phyloP scores from a whole-genome alignment of 169 alveolate genomes.

The Theileria luwenshuni region DNA sequence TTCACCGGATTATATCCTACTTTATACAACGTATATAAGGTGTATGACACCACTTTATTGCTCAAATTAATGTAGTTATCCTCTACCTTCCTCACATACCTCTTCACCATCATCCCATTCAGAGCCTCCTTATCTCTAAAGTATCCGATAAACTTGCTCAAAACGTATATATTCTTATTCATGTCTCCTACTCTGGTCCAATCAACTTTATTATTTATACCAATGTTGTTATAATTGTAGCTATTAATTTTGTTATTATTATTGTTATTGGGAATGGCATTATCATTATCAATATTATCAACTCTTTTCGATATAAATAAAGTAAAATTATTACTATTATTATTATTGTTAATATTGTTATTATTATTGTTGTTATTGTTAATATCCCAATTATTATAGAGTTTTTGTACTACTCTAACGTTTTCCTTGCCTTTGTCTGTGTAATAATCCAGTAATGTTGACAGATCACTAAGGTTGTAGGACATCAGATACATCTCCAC shows the following conservation, averaged over 20 bases:
- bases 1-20: neutral
- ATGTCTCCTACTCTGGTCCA: neutral
- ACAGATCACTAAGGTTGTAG: neutral
- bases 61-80: neutral
- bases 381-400: neutral
- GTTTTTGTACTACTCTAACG: neutral
- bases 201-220: neutral
- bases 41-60: neutral
- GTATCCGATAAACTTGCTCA: constrained; percentile 5
- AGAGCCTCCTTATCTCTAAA: constrained; percentile 8
- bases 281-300: neutral
- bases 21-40: constrained; percentile 10
- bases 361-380: neutral
- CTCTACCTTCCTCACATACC: neutral
- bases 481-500: neutral
- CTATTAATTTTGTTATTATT: no score
- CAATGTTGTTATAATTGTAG: neutral
- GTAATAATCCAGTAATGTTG: neutral
- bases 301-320: neutral
- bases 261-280: neutral
- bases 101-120: neutral
- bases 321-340: no score
- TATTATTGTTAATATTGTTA: neutral
- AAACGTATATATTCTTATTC: neutral
- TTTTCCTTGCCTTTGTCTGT: neutral